Base-by-base conservation (phyloP, 192 early-diverging fungal species). In the Ambispora gerdemannii region DNA sequence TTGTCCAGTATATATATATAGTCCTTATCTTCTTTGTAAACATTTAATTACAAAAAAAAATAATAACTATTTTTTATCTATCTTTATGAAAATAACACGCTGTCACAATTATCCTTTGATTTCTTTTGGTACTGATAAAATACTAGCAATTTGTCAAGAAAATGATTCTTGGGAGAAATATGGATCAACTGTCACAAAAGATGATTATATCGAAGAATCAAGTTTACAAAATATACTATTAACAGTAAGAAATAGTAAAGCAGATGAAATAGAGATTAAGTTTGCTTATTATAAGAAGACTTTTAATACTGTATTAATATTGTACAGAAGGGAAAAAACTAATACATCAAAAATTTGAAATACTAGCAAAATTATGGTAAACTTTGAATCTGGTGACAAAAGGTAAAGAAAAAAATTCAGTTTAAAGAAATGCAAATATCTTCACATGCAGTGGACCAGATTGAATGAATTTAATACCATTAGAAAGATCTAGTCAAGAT, bases 261-360 rank as follows among this genome's bases (percentile, higher is more conserved):
- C 2, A 28, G 56, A 59, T 33, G 28, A 59, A 15, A 28, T 59
- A 33, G 28, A 31, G 15, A 27, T 15, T 32, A 59, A 59, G 56
- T 59, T 59, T 4, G 4, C 56, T 59, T 33, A 59, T 19, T 59
- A 59, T 59, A 13, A 59, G 33, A 59, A 59, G 33, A 15, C 33
- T 19, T 59, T 59, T 33, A 15, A 15, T 59, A 32, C 0, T 17
- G 56, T 19, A 31, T 59, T 59, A 27, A 59, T 13, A 15, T 30
- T 59, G 4, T 59, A 59, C n/a, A 0, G 33, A 59, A 59, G 0
- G 33, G 56, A 59, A 15, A 59, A 59, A n/a, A n/a, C n/a, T n/a
- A n/a, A n/a, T n/a, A n/a, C n/a, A n/a, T n/a, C n/a, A n/a, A n/a
- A n/a, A n/a, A n/a, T n/a, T n/a, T n/a, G n/a, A n/a, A n/a, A n/a